These are phyloP conservation scores for Didymellaceae sp. DNA, from an alignment of 2,329 filamentous ascomycete genomes.

Conservation along the genomic window DNA sequence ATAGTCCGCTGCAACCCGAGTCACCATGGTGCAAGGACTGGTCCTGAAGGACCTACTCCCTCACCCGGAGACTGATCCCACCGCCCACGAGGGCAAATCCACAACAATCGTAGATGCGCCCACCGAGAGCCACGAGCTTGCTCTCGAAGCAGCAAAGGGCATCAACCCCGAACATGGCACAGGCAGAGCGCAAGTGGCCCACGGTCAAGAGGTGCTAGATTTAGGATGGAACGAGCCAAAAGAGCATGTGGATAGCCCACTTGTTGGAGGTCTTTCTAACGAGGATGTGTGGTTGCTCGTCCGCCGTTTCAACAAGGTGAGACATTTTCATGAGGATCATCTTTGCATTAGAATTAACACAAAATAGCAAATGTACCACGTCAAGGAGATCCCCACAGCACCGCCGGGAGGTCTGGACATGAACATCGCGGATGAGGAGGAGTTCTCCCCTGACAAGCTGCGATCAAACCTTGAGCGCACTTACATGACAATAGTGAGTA, in stretches of 20 bases:
- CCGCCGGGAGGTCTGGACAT: conserved; percentile 75
- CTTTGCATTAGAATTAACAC: conserved; percentile 11
- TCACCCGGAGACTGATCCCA: conserved; percentile 43
- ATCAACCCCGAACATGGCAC: conserved; percentile 49
- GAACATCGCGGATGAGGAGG: conserved; percentile 80
- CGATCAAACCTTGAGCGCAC: conserved; percentile 78
- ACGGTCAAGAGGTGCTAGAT: conserved; percentile 64
- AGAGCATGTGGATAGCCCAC: conserved; percentile 61
- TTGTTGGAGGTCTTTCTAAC: conserved; percentile 73
- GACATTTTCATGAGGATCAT: neutral
- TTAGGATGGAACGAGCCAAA: conserved; percentile 73
- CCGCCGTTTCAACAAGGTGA: conserved; percentile 75
- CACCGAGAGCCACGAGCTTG: conserved; percentile 57
- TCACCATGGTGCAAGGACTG: conserved; percentile 34
- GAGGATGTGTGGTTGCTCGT: conserved; percentile 76
- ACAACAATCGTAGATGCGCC: conserved; percentile 50
- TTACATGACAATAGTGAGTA: conserved; percentile 73
- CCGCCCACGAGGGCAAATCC: conserved; percentile 34
- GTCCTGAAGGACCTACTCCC: conserved; percentile 48
- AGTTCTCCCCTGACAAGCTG: conserved; percentile 85
- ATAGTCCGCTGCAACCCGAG: neutral
- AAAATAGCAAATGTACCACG: conserved; percentile 70
- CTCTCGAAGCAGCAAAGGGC: conserved; percentile 49
- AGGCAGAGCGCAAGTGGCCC: conserved; percentile 52
- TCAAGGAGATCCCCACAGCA: conserved; percentile 69